A percentile compares a stretch with the other conserved stretches of the same genome.
These are phyloP conservation scores for Spencermartinsiella ligniputridi DNA, from an alignment of 1,139 yeast species.

Conservation along the genomic window DNA sequence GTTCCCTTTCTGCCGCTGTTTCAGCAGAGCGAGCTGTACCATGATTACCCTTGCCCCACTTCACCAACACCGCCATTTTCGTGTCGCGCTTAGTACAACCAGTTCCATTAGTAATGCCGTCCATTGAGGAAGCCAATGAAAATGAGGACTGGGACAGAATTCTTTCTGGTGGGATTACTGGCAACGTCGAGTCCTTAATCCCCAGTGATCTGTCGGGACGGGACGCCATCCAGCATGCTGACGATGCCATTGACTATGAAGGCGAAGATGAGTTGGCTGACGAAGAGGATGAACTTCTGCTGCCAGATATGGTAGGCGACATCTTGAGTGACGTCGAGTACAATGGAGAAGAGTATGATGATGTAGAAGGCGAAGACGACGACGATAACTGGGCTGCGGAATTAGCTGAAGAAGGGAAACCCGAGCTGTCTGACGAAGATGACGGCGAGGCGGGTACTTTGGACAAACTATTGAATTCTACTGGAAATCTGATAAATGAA, in stretches of 20 bases:
- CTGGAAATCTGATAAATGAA: neutral
- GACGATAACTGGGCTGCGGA: constrained; percentile 20
- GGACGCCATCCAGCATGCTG: constrained; percentile 61
- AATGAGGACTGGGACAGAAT: constrained; percentile 26
- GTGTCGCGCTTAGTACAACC: too few species aligned
- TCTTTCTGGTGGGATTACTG: constrained; percentile 22
- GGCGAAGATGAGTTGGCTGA: constrained; percentile 95
- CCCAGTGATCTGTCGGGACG: constrained; percentile 29
- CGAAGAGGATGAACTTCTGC: constrained; percentile 46
- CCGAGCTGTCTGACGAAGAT: neutral
- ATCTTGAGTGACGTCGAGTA: neutral
- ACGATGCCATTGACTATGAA: constrained; percentile 91
- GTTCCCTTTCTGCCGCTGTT: too few species aligned
- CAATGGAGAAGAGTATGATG: constrained; percentile 29
- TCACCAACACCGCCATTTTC: too few species aligned
- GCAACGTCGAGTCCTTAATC: constrained; percentile 20
- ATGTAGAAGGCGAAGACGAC: constrained; percentile 37
- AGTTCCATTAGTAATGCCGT: constrained; percentile 3
- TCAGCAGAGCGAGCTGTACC: too few species aligned
- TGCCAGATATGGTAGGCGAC: constrained; percentile 3
- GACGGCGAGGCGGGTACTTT: constrained; percentile 5
- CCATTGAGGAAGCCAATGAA: constrained; percentile 17
- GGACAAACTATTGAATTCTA: constrained; percentile 1
- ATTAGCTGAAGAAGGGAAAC: constrained; percentile 2
- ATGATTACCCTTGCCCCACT: too few species aligned